Evolutionary conservation across 352 stramenopile genomes (phyloP).

Genomic region (Thraustotheca clavata): DNA sequence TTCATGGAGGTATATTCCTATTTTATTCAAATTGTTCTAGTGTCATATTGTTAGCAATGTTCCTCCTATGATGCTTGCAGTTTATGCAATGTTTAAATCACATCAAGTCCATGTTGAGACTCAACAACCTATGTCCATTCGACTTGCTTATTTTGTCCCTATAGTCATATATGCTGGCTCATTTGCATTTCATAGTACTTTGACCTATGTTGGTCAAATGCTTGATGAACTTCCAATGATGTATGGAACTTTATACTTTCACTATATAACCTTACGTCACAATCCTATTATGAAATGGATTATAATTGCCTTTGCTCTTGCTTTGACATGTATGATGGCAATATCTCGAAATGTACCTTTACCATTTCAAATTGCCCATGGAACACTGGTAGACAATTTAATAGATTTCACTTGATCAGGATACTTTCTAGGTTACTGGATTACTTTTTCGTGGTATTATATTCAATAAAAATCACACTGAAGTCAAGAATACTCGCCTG

Average conservation of each 20-base stretch:
- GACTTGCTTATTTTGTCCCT: constrained; percentile 6
- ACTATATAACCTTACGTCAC: constrained; percentile 17
- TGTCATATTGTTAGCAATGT: constrained; percentile 7
- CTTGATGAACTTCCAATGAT: constrained; percentile 18
- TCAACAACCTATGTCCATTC: constrained; percentile 4
- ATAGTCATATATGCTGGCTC: constrained; percentile 14
- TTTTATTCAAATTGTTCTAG: not conserved
- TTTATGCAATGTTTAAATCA: constrained; percentile 19
- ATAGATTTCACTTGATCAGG: not conserved
- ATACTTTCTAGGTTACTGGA: constrained; percentile 2
- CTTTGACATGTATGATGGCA: constrained; percentile 1
- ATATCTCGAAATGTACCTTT: constrained; percentile 7
- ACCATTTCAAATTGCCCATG: constrained; percentile 9
- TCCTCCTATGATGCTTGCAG: not conserved
- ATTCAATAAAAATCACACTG: not conserved
- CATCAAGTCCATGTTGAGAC: not conserved
- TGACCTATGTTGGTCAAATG: constrained; percentile 11
- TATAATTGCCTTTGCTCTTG: not conserved
- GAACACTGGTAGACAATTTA: not conserved
- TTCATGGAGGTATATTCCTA: constrained; percentile 13
- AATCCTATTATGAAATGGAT: constrained; percentile 6
- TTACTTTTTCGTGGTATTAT: constrained; percentile 2
- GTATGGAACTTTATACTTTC: constrained; percentile 17
- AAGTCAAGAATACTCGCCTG: constrained; percentile 3
- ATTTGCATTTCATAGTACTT: constrained; percentile 14